A percentile compares a stretch with the other conserved stretches of the same genome.
phyloP scores from a whole-genome alignment of 805 yeast genomes.

The Schizosaccharomyces japonicus region DNA sequence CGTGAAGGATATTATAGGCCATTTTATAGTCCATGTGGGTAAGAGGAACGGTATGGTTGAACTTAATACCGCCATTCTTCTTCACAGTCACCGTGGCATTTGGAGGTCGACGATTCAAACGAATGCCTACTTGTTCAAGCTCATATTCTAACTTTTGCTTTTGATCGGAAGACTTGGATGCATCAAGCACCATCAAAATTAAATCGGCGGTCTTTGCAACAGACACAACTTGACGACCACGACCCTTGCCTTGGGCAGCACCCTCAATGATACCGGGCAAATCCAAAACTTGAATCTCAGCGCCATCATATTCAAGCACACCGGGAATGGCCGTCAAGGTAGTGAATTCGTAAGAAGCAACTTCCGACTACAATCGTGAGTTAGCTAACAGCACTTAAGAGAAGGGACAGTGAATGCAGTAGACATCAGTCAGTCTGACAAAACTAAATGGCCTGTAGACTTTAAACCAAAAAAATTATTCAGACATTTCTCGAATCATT shows the following conservation, averaged over 20 bases:
- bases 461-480: too few relatives aligned
- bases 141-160: constrained; percentile 68
- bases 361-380: neutral
- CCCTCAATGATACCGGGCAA: constrained; percentile 93
- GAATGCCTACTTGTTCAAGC: constrained; percentile 78
- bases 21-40: constrained; percentile 59
- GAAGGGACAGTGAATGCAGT: neutral
- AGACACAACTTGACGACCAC: constrained; percentile 91
- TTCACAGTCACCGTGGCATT: constrained; percentile 55
- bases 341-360: constrained; percentile 58
- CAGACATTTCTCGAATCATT: neutral
- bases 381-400: too few relatives aligned
- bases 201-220: constrained; percentile 83
- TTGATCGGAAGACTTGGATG: constrained; percentile 82
- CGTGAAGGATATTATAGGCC: constrained; percentile 52
- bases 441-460: too few relatives aligned
- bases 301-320: constrained; percentile 81
- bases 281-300: constrained; percentile 92
- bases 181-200: constrained; percentile 80
- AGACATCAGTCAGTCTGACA: too few relatives aligned
- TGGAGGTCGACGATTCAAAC: constrained; percentile 63
- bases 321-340: constrained; percentile 94
- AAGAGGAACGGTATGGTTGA: constrained; percentile 62
- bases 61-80: constrained; percentile 76
- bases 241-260: constrained; percentile 89